Percentiles rank a stretch among this genome's conserved stretches.
phyloP scores from a whole-genome alignment of 805 yeast genomes.

The Candida ipomoeae region DNA sequence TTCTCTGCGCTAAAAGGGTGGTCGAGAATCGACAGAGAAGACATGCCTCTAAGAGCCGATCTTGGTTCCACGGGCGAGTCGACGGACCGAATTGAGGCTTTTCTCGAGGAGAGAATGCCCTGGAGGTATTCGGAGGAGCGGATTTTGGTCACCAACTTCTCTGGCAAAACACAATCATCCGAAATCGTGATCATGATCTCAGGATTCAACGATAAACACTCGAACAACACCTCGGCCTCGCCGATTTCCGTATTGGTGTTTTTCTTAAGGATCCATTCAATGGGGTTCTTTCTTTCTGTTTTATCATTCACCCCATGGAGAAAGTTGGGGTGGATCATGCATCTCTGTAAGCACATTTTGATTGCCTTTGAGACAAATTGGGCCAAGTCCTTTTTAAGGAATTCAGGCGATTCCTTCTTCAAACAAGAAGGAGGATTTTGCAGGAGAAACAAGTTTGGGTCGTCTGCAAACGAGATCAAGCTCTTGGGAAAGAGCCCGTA shows the following conservation, averaged over 20 bases:
- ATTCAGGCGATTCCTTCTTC: slow-evolving; percentile 17
- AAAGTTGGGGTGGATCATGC: slow-evolving; percentile 49
- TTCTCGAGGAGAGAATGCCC: background rate
- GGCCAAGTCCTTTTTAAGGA: slow-evolving; percentile 36
- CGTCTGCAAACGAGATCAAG: slow-evolving; percentile 38
- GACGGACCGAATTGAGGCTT: background rate
- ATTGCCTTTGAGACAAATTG: slow-evolving; percentile 17
- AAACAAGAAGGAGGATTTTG: slow-evolving; percentile 17
- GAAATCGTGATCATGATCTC: slow-evolving; percentile 15
- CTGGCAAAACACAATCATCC: slow-evolving; percentile 10
- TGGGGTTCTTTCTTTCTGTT: slow-evolving; percentile 20
- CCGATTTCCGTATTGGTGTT: slow-evolving; percentile 11
- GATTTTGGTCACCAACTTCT: slow-evolving; percentile 4
- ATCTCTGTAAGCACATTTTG: slow-evolving; percentile 17
- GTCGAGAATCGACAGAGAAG: slow-evolving; percentile 1
- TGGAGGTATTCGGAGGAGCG: slow-evolving; percentile 3
- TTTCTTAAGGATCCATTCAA: slow-evolving; percentile 18
- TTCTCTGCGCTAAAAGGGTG: background rate
- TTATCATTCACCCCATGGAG: slow-evolving; percentile 22
- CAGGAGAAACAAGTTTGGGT: slow-evolving; percentile 36
- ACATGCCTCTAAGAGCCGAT: background rate
- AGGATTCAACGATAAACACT: slow-evolving; percentile 20
- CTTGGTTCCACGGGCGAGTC: background rate
- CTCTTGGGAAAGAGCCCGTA: slow-evolving; percentile 58
- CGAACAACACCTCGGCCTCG: slow-evolving; percentile 19